phyloP scores from a whole-genome alignment of 306 rosid species.

The Castanea sativa region DNA sequence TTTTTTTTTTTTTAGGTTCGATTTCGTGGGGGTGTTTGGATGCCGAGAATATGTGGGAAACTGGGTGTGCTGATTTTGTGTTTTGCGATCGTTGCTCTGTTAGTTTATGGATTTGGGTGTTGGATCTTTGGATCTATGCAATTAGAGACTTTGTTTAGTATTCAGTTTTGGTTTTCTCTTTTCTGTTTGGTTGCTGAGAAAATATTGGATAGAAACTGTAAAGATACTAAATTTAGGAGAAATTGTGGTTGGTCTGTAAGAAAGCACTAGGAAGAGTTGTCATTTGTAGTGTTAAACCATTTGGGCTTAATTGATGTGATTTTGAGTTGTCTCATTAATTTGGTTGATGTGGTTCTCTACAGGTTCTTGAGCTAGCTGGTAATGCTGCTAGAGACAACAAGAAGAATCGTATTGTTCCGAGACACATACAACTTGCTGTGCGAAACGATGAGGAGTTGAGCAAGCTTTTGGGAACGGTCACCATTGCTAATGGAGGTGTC shows the following conservation, averaged over 20 bases:
- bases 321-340: background rate
- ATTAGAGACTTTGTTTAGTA: too few species aligned
- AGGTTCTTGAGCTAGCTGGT: constrained; percentile 85
- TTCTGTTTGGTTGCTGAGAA: background rate
- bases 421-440: constrained; percentile 86
- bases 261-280: too few species aligned
- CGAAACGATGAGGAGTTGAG: constrained; percentile 84
- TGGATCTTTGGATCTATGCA: too few species aligned
- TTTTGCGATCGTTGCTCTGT: too few species aligned
- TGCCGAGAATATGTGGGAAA: too few species aligned
- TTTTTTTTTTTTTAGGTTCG: too few species aligned
- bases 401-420: constrained; percentile 86
- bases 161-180: background rate
- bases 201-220: background rate
- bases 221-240: background rate
- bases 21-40: too few species aligned
- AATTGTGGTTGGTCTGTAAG: too few species aligned
- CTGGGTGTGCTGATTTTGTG: too few species aligned
- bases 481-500: constrained; percentile 78
- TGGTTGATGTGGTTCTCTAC: background rate
- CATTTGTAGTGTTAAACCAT: background rate
- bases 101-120: too few species aligned
- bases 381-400: constrained; percentile 92
- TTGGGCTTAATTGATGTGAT: background rate
- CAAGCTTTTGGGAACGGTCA: constrained; percentile 75